Conservation (phyloP, 2,329 filamentous ascomycete species). For the Clonostachys sp. region DNA sequence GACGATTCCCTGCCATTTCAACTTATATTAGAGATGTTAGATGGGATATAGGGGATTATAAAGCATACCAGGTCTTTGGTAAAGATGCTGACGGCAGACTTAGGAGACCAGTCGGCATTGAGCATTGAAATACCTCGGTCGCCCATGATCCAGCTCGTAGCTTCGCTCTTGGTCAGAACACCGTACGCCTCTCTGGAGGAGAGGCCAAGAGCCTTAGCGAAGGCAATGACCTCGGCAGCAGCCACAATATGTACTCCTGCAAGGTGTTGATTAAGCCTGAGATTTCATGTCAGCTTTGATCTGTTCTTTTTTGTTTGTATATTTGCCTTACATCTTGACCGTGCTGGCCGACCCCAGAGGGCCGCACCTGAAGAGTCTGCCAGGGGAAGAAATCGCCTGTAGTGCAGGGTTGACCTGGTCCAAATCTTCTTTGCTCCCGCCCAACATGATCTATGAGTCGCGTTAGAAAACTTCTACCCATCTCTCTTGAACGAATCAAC, state of each 20-base stretch:
- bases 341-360: slow-evolving; percentile 60
- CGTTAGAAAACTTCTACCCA: not conserved
- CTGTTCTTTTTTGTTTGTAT: too few relatives aligned
- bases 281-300: slow-evolving; percentile 37
- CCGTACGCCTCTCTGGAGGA: not conserved
- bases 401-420: slow-evolving; percentile 54
- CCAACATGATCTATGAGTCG: slow-evolving; percentile 47
- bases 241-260: slow-evolving; percentile 36
- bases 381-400: slow-evolving; percentile 54
- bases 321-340: slow-evolving; percentile 61
- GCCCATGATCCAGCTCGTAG: not conserved
- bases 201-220: slow-evolving; percentile 30
- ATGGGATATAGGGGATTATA: not conserved
- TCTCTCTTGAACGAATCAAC: not conserved
- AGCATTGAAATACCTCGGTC: not conserved
- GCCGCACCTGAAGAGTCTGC: slow-evolving; percentile 58
- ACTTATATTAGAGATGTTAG: not conserved
- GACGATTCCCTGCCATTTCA: not conserved
- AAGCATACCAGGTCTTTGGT: not conserved
- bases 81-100: not conserved
- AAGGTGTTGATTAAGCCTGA: slow-evolving; percentile 38
- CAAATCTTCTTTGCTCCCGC: slow-evolving; percentile 51
- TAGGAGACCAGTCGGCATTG: not conserved
- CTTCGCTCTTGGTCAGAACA: not conserved
- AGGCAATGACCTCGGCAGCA: slow-evolving; percentile 34